These are phyloP conservation scores for Ramularia collo-cygni DNA, from an alignment of 2,329 filamentous ascomycete species.

Conservation along the genomic window DNA sequence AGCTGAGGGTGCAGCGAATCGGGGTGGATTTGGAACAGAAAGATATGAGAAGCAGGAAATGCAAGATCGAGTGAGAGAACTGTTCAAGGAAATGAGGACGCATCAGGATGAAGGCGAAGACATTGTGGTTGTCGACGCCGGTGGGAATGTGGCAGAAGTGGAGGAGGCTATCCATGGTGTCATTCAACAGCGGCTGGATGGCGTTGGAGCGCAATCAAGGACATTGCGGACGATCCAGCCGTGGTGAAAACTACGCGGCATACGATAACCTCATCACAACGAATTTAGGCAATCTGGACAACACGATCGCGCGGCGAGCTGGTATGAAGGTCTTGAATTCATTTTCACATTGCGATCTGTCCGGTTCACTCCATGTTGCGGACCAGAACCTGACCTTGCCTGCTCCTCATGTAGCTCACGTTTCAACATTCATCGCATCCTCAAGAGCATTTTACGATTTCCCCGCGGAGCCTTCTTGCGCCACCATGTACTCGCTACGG, in stretches of 20 bases:
- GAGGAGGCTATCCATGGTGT: conserved; percentile 29
- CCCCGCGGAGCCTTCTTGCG: too few relatives aligned
- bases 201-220: background rate
- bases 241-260: conserved; percentile 9
- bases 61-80: conserved; percentile 68
- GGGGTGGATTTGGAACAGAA: conserved; percentile 86
- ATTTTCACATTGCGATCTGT: too few relatives aligned
- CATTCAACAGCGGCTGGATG: conserved; percentile 13
- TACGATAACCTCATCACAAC: background rate
- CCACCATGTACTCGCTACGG: too few relatives aligned
- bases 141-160: conserved; percentile 45
- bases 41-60: conserved; percentile 79
- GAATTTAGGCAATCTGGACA: background rate
- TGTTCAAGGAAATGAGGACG: conserved; percentile 54
- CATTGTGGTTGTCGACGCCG: conserved; percentile 51
- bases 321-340: too few relatives aligned
- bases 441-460: too few relatives aligned
- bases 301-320: too few relatives aligned
- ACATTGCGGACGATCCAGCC: conserved; percentile 12
- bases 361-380: too few relatives aligned
- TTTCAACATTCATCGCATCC: too few relatives aligned
- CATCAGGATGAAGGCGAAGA: conserved; percentile 45
- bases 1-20: conserved; percentile 60
- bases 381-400: too few relatives aligned
- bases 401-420: too few relatives aligned